These are phyloP conservation scores for Collybia sordida DNA, from an alignment of 768 basidiomycete genomes.

Conservation along the genomic window DNA sequence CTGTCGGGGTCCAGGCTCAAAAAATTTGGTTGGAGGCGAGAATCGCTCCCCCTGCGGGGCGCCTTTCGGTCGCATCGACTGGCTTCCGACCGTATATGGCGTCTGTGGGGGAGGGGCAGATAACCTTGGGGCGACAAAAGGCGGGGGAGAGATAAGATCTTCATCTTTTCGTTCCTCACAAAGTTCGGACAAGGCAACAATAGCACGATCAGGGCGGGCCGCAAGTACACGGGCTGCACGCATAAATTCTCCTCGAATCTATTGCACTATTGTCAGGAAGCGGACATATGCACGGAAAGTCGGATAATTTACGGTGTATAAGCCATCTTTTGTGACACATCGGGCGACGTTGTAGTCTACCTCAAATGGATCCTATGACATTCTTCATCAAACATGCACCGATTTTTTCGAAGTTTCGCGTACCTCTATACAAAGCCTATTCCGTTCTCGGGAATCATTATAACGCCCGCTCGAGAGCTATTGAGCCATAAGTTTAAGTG, in stretches of 20 bases:
- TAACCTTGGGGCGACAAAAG: slow-evolving; percentile 40
- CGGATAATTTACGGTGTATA: slow-evolving; percentile 73
- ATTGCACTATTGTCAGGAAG: slow-evolving; percentile 9
- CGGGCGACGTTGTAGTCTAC: slow-evolving; percentile 94
- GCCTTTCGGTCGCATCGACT: slow-evolving; percentile 52
- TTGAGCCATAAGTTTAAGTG: slow-evolving; percentile 3
- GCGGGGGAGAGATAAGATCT: slow-evolving; percentile 53
- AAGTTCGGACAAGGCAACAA: slow-evolving; percentile 81
- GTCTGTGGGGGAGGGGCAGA: slow-evolving; percentile 64
- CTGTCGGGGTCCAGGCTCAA: slow-evolving; percentile 37
- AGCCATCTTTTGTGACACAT: slow-evolving; percentile 94
- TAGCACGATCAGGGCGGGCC: slow-evolving; percentile 76
- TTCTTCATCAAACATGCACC: slow-evolving; percentile 1
- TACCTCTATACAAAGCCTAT: slow-evolving; percentile 95
- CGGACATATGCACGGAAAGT: background rate
- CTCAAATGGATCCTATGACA: slow-evolving; percentile 88
- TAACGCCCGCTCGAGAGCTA: slow-evolving; percentile 55
- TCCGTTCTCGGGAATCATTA: slow-evolving; percentile 80
- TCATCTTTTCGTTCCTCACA: slow-evolving; percentile 87
- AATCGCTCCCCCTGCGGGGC: slow-evolving; percentile 41
- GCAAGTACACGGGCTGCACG: slow-evolving; percentile 86
- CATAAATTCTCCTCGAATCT: slow-evolving; percentile 99
- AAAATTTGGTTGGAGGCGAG: slow-evolving; percentile 54
- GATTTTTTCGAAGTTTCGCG: slow-evolving; percentile 11
- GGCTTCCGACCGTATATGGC: slow-evolving; percentile 67